Conservation (phyloP, 331 rosid genomes). For the Cydonia oblonga region DNA sequence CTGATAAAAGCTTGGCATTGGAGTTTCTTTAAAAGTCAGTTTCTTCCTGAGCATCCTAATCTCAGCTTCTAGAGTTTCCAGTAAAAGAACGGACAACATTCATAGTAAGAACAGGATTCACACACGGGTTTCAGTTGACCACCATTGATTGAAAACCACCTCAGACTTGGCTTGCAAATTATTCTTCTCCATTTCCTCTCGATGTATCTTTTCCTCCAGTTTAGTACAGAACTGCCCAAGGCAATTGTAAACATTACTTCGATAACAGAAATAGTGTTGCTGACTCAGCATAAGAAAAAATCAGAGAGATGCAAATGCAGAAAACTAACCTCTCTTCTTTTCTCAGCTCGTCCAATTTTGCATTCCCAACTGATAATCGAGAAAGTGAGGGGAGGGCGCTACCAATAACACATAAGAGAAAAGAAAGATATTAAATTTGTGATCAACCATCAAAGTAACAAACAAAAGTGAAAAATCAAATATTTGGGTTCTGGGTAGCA, state of each 20-base stretch:
- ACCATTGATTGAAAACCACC: slow-evolving; percentile 36
- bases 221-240: slow-evolving; percentile 72
- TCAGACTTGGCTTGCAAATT: slow-evolving; percentile 79
- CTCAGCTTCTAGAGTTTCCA: slow-evolving; percentile 97
- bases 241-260: slow-evolving; percentile 10
- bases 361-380: too few relatives aligned
- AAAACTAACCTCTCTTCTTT: slow-evolving; percentile 62
- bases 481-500: too few relatives aligned
- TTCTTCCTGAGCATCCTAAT: slow-evolving; percentile 78
- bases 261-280: not conserved
- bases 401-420: too few relatives aligned
- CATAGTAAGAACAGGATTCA: slow-evolving; percentile 2
- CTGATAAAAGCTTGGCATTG: not conserved
- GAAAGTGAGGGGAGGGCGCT: too few relatives aligned
- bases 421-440: too few relatives aligned
- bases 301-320: not conserved
- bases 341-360: slow-evolving; percentile 62
- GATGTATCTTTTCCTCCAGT: slow-evolving; percentile 93
- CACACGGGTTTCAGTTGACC: not conserved
- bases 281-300: not conserved
- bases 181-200: slow-evolving; percentile 79
- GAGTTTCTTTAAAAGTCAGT: slow-evolving; percentile 82
- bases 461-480: too few relatives aligned
- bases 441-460: too few relatives aligned
- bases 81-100: slow-evolving; percentile 13